These are phyloP conservation scores for Candida sanyaensis DNA, from an alignment of 1,139 yeast genomes.

Conservation along the genomic window DNA sequence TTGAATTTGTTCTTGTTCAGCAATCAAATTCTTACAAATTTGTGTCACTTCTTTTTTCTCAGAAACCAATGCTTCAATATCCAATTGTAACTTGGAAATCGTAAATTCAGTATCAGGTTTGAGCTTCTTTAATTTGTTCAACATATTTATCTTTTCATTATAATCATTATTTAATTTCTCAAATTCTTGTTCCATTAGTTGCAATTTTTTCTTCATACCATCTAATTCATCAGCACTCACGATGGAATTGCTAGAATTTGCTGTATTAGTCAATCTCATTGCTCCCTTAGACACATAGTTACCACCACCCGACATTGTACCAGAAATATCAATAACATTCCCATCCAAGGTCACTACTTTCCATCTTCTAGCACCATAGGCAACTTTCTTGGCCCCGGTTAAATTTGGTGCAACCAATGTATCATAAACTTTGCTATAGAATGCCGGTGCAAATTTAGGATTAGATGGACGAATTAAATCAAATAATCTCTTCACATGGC, in stretches of 20 bases:
- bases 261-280: slow-evolving; percentile 51
- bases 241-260: slow-evolving; percentile 21
- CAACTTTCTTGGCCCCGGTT: slow-evolving; percentile 82
- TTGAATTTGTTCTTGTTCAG: slow-evolving; percentile 33
- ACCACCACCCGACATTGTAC: slow-evolving; percentile 98
- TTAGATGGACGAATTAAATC: slow-evolving; percentile 76
- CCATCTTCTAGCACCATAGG: slow-evolving; percentile 79
- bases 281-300: slow-evolving; percentile 62
- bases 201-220: slow-evolving; percentile 54
- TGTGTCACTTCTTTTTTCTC: slow-evolving; percentile 46
- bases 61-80: slow-evolving; percentile 59
- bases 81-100: slow-evolving; percentile 61
- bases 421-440: slow-evolving; percentile 81
- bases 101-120: slow-evolving; percentile 71
- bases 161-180: slow-evolving; percentile 54
- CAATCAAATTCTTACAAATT: slow-evolving; percentile 36
- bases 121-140: slow-evolving; percentile 60
- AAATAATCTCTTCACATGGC: slow-evolving; percentile 75
- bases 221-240: slow-evolving; percentile 61
- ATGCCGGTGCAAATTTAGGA: slow-evolving; percentile 77
- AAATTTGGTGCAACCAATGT: slow-evolving; percentile 84
- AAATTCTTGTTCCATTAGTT: slow-evolving; percentile 56
- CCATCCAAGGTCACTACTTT: slow-evolving; percentile 95
- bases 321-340: slow-evolving; percentile 88
- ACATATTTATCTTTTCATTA: slow-evolving; percentile 59